Base-by-base conservation (phyloP, 2,329 filamentous ascomycete genomes). In the Alternaria infectoria region DNA sequence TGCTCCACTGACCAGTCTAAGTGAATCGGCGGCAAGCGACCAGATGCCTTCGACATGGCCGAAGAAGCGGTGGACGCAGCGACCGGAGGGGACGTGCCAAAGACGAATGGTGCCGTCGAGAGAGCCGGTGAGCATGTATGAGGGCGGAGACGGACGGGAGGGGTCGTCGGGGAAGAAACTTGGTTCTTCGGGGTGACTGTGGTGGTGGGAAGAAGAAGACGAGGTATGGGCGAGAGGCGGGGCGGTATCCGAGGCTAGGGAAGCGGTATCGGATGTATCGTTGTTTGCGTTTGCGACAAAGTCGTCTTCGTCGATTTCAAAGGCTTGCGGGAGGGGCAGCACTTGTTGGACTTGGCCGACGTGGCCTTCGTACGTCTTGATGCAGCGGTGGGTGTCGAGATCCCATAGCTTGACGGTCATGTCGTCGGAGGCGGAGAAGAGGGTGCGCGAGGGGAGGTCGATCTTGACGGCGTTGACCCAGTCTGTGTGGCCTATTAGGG, bases 381-480 rank as follows among this genome's bases (percentile, higher is more conserved):
- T 91, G 77, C 92, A 95, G 57, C 87, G 84, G 74, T 90, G 90
- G 1, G 91, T 92, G 75, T 97, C 93, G 36, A 99, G 85, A 74
- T 98, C 95, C 95, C 95, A 97, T 2, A 99, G 85, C 71, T 93
- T 93, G 69, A 97, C 89, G 0, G 92, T 96, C 75, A 93, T 91
- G 78, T 99, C 96, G 76, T 99, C 96, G 0, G 93, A 97, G 1
- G 93, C 93, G 0, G 95, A 97, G 74, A 98, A 91, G 4, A 98
- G 86, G 0, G 94, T 97, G 13, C 93, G 90, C 10, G 93, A 96
- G 2, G 87, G 82, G 0, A 90, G 86, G 78, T 99, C 93, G 40
- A 99, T 88, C 69, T 91, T 91, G 30, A 98, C 95, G n/a, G 92
- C 90, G 80, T 99, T 99, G 73, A 99, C 94, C 92, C 95, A 98